phyloP scores from a whole-genome alignment of 1,284 basidiomycete species.

The Phlebopus sp. region DNA sequence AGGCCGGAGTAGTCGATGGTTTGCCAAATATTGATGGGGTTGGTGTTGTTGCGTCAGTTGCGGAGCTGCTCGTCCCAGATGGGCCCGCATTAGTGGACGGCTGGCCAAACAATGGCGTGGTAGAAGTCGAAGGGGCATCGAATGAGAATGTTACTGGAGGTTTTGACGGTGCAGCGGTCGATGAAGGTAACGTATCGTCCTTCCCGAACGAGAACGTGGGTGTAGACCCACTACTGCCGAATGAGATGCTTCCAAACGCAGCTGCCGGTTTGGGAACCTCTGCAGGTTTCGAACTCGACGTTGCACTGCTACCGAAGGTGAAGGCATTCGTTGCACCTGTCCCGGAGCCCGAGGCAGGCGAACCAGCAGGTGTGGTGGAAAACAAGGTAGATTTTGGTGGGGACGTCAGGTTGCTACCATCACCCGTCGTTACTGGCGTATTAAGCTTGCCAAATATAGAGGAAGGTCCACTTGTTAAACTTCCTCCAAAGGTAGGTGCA shows the following conservation, averaged over 20 bases:
- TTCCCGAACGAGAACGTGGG: constrained; percentile 23
- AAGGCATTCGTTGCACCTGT: constrained; percentile 8
- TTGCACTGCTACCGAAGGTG: constrained; percentile 20
- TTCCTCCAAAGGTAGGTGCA: constrained; percentile 16
- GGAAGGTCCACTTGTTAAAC: constrained; percentile 7
- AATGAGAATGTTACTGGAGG: constrained; percentile 21
- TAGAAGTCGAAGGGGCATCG: constrained; percentile 10
- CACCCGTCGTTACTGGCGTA: background rate
- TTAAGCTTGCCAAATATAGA: constrained; percentile 15
- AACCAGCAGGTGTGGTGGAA: constrained; percentile 12
- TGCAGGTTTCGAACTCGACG: constrained; percentile 12
- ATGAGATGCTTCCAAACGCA: constrained; percentile 19
- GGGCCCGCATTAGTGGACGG: background rate
- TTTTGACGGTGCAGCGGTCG: constrained; percentile 12
- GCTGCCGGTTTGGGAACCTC: constrained; percentile 23
- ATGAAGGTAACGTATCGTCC: constrained; percentile 10
- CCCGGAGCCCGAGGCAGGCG: constrained; percentile 7
- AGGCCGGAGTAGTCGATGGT: constrained; percentile 20
- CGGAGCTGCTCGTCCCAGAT: constrained; percentile 1
- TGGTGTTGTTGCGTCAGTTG: constrained; percentile 8
- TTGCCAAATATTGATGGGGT: constrained; percentile 22
- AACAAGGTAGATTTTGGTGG: constrained; percentile 11
- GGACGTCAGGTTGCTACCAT: constrained; percentile 2
- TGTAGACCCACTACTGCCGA: constrained; percentile 7
- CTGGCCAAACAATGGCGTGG: constrained; percentile 14